Percentiles rank a stretch among this genome's conserved stretches.
Evolutionary conservation across 345 rosid genomes (phyloP).

Genomic region (Salix purpurea): DNA sequence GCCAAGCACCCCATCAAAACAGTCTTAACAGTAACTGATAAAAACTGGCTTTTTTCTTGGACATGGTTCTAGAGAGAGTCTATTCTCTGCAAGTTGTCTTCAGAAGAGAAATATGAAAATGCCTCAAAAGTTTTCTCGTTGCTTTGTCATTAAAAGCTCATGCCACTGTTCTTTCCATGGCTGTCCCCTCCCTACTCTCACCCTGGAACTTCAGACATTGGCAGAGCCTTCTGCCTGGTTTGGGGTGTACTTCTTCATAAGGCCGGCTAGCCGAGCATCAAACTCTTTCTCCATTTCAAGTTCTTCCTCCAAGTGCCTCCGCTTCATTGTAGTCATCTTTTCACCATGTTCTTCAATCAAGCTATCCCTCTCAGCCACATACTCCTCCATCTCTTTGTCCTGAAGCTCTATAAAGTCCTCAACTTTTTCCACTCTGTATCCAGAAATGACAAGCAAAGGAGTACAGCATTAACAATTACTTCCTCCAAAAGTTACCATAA

Average conservation of each 20-base stretch:
- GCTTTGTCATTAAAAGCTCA: not conserved
- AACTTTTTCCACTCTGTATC: slow-evolving; percentile 48
- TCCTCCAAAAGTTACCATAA: not conserved
- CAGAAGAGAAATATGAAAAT: not conserved
- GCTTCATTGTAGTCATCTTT: slow-evolving; percentile 48
- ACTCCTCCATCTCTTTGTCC: slow-evolving; percentile 59
- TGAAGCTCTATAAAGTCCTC: slow-evolving; percentile 48
- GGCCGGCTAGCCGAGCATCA: slow-evolving; percentile 29
- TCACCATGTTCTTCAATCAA: slow-evolving; percentile 51
- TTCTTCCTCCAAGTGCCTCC: slow-evolving; percentile 58
- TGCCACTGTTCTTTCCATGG: not conserved
- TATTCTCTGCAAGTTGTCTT: not conserved
- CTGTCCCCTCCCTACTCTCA: not conserved
- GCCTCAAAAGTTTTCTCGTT: not conserved
- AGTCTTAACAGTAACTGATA: not conserved
- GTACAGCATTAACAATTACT: not conserved
- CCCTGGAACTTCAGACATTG: not conserved
- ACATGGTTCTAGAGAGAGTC: not conserved
- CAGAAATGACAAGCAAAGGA: not conserved
- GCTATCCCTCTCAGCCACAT: slow-evolving; percentile 63
- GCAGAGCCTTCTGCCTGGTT: not conserved
- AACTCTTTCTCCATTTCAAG: slow-evolving; percentile 54
- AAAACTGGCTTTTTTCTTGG: not conserved
- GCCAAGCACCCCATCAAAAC: not conserved
- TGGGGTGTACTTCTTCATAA: slow-evolving; percentile 53